phyloP scores from a whole-genome alignment of 148 eudicot species.

The Oxyria digyna region DNA sequence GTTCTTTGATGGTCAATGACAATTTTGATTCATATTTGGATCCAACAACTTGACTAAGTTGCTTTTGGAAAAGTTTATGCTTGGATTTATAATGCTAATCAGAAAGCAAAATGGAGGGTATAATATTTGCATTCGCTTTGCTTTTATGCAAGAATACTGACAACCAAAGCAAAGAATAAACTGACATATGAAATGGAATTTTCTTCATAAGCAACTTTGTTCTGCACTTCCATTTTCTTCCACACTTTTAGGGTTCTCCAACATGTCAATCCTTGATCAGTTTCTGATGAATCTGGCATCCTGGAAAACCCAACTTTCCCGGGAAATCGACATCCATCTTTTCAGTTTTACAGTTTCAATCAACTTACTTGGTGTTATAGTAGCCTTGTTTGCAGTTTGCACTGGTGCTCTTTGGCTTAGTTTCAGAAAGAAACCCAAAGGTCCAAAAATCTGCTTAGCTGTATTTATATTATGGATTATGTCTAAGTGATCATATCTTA shows the following conservation, averaged over 20 bases:
- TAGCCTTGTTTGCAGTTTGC: constrained; percentile 17
- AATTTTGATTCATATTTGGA: too few relatives aligned
- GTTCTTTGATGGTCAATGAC: too few relatives aligned
- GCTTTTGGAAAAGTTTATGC: background rate
- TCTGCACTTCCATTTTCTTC: background rate
- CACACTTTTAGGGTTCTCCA: background rate
- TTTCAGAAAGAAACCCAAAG: constrained; percentile 20
- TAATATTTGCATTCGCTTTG: background rate
- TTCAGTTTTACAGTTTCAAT: background rate
- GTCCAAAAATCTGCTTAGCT: constrained; percentile 4
- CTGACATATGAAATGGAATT: background rate
- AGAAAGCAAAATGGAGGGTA: background rate
- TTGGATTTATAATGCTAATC: background rate
- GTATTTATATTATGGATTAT: background rate
- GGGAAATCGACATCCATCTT: background rate
- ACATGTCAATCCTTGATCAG: background rate
- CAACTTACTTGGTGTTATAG: constrained; percentile 2
- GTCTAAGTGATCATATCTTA: background rate
- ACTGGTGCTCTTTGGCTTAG: constrained; percentile 9
- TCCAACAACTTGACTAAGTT: background rate
- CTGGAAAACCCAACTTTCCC: background rate
- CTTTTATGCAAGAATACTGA: background rate
- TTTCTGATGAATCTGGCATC: background rate
- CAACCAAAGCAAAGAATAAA: background rate
- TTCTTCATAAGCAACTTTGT: background rate